Conservation (phyloP, 768 basidiomycete genomes). For the Melanogaster broomeanus region DNA sequence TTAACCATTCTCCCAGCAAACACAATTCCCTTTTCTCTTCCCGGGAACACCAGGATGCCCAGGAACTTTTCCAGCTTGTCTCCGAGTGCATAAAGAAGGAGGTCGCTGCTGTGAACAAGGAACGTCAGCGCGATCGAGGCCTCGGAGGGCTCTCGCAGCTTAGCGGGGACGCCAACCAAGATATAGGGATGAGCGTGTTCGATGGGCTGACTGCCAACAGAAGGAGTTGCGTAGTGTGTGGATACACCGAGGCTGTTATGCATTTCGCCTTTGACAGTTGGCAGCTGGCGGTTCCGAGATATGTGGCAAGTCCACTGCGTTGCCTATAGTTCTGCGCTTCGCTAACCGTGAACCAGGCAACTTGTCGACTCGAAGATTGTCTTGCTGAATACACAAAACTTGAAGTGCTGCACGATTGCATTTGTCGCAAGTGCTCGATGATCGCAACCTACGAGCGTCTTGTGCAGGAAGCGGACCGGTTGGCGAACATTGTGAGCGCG, state of each 20-base stretch:
- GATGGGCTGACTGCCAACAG: conserved; percentile 91
- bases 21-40: conserved; percentile 74
- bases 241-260: conserved; percentile 93
- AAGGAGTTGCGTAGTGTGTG: conserved; percentile 84
- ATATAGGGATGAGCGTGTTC: conserved; percentile 71
- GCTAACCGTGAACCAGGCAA: conserved; percentile 42
- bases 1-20: conserved; percentile 51
- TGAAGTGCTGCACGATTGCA: conserved; percentile 87
- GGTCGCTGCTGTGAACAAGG: conserved; percentile 67
- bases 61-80: conserved; percentile 94
- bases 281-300: conserved; percentile 73
- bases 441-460: conserved; percentile 72
- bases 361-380: conserved; percentile 77
- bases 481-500: conserved; percentile 40
- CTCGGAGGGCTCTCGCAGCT: conserved; percentile 54
- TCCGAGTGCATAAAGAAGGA: conserved; percentile 91
- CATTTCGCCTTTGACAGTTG: conserved; percentile 87
- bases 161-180: conserved; percentile 25
- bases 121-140: conserved; percentile 70
- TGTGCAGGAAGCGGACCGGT: conserved; percentile 56
- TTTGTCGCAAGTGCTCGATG: conserved; percentile 90
- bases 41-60: conserved; percentile 96
- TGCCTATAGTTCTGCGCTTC: not conserved
- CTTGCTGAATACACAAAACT: conserved; percentile 87
- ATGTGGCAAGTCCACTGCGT: conserved; percentile 47